phyloP scores from a whole-genome alignment of 495 filamentous ascomycete species.

The Podospora conica region DNA sequence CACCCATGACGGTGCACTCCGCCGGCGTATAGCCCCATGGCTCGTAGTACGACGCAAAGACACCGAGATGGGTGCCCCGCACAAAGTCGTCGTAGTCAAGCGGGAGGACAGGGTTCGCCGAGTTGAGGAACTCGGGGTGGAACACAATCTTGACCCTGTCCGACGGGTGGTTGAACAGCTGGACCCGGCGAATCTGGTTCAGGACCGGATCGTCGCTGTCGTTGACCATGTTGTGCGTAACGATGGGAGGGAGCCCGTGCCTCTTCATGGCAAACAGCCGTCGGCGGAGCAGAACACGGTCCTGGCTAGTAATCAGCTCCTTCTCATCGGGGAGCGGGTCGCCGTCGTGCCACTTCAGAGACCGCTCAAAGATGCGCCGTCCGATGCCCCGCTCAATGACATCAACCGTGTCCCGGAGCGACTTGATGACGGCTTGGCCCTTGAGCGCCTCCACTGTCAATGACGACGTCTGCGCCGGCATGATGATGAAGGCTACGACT shows the following conservation, averaged over 20 bases:
- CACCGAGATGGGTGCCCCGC: conserved; percentile 87
- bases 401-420: conserved; percentile 82
- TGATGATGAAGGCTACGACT: conserved; percentile 97
- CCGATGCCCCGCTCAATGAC: conserved; percentile 87
- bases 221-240: conserved; percentile 99
- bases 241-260: conserved; percentile 81
- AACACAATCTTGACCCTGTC: conserved; percentile 97
- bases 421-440: conserved; percentile 96
- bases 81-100: conserved; percentile 99
- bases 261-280: conserved; percentile 95
- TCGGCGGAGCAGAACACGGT: conserved; percentile 87
- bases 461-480: conserved; percentile 96
- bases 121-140: conserved; percentile 96
- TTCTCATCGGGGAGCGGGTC: conserved; percentile 90
- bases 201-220: conserved; percentile 89
- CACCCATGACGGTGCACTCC: conserved; percentile 98
- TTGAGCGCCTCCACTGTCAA: conserved; percentile 93
- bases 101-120: conserved; percentile 88
- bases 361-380: conserved; percentile 88
- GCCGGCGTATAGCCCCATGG: conserved; percentile 98
- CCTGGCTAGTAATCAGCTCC: conserved; percentile 83
- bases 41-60: conserved; percentile 98
- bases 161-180: conserved; percentile 90
- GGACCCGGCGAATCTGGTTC: conserved; percentile 91
- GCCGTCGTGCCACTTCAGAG: conserved; percentile 89